Evolutionary conservation across 495 filamentous ascomycete species (phyloP).

Genomic region (Usnea hakonensis): DNA sequence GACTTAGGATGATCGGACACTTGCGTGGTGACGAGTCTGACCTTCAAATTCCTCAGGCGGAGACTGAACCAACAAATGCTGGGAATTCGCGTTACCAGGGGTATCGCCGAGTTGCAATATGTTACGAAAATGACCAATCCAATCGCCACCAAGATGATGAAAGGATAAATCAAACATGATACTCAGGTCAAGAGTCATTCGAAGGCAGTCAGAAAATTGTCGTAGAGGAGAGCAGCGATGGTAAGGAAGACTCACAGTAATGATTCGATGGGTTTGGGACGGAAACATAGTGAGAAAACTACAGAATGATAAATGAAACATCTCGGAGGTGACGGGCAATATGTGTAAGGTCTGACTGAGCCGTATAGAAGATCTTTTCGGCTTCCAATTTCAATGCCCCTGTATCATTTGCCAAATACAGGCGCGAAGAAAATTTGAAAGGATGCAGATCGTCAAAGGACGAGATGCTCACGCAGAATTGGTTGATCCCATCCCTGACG

Average conservation of each 20-base stretch:
- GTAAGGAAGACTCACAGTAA: not conserved
- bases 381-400: no score
- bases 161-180: not conserved
- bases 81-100: not conserved
- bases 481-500: not conserved
- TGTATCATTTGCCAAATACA: not conserved
- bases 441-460: not conserved
- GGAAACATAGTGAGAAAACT: not conserved
- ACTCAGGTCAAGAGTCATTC: not conserved
- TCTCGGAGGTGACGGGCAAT: not conserved
- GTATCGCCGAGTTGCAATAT: not conserved
- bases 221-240: not conserved
- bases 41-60: not conserved
- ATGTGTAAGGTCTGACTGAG: not conserved
- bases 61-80: not conserved
- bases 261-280: not conserved
- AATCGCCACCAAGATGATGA: not conserved
- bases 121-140: not conserved
- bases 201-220: not conserved
- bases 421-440: not conserved
- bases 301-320: not conserved
- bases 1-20: not conserved
- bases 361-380: not conserved
- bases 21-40: not conserved
- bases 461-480: not conserved